Percentiles rank a stretch among this genome's conserved stretches.
These are phyloP conservation scores for Russula olivacea DNA, from an alignment of 768 basidiomycete species.

Conservation along the genomic window DNA sequence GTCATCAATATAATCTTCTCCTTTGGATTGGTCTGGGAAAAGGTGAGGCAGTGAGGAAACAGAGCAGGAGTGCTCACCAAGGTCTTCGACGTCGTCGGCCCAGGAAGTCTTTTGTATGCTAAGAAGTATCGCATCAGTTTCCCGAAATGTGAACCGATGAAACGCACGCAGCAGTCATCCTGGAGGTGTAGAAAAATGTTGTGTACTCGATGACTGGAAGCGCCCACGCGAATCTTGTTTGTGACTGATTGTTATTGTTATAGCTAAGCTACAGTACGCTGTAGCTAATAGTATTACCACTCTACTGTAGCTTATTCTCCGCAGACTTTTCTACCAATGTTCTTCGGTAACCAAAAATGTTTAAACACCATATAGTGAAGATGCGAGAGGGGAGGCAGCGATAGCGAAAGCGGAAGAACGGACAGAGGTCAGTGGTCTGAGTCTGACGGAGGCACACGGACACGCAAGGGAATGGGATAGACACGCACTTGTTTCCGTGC, in stretches of 20 bases:
- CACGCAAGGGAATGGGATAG: no score
- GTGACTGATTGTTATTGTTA: background rate
- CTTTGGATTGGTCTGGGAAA: conserved; percentile 44
- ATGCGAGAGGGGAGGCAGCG: no score
- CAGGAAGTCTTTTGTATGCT: conserved; percentile 37
- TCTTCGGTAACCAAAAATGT: no score
- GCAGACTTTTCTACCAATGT: no score
- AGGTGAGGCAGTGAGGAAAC: background rate
- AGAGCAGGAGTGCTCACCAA: conserved; percentile 25
- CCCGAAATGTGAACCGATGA: background rate
- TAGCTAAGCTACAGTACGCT: no score
- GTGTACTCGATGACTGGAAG: background rate
- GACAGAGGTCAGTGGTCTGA: no score
- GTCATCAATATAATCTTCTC: conserved; percentile 71
- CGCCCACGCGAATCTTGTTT: background rate
- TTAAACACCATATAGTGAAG: no score
- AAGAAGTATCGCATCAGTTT: background rate
- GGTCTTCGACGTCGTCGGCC: conserved; percentile 39
- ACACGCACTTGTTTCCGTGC: no score
- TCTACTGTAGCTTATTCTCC: no score
- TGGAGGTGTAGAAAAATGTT: background rate
- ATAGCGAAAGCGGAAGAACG: no score
- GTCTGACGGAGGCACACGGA: no score
- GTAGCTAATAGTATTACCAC: no score
- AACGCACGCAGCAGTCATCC: conserved; percentile 14